Base-by-base conservation (phyloP, 768 basidiomycete genomes). In the Phlegmacium glaucopus region DNA sequence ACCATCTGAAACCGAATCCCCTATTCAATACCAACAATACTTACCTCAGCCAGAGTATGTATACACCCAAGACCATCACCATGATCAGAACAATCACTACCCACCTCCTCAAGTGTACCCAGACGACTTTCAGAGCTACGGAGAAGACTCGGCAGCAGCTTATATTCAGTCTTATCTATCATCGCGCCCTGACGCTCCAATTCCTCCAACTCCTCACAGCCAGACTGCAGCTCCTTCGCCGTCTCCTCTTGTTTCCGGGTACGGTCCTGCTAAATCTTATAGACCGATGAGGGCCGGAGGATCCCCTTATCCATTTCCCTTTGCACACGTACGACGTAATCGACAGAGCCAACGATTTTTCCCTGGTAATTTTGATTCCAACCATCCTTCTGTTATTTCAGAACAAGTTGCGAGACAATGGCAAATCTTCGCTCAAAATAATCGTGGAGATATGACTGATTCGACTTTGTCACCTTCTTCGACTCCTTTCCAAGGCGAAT, bases 271-370 rank as follows among this genome's bases (percentile, higher is more conserved):
- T 34, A 66, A 72, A 1, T 67, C 71, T 0, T 75, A 73, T 53
- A 83, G 79, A 51, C 79, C 82, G 0, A 68, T 79, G 2, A 71
- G 73, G 8, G 78, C 77, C 5, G 77, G 70, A 4, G 87, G 88
- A 8, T 90, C 89, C 4, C 89, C 89, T 2, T 90, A 87, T 49
- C 89, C 88, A 0, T 87, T 81, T 61, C 87, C 87, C 0, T 91
- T 82, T 66, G 74, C 77, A 12, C 87, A 89, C 47, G 82, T 90
- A 37, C 80, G 79, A 17, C 78, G 87, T 1, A 74, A 72, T 38
- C 62, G 75, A 38, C 60, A 65, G 37, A 53, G 68, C 49, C 58
- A 65, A 30, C 64, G 62, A 28, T 48, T 49, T 48, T 65, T 54
- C 63, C 69, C 46, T 59, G 65, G 47, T 17, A 56, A 54, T 32